A percentile compares a stretch with the other conserved stretches of the same genome.
These are phyloP conservation scores for Debaryomyces maramus DNA, from an alignment of 805 yeast species.

Conservation along the genomic window DNA sequence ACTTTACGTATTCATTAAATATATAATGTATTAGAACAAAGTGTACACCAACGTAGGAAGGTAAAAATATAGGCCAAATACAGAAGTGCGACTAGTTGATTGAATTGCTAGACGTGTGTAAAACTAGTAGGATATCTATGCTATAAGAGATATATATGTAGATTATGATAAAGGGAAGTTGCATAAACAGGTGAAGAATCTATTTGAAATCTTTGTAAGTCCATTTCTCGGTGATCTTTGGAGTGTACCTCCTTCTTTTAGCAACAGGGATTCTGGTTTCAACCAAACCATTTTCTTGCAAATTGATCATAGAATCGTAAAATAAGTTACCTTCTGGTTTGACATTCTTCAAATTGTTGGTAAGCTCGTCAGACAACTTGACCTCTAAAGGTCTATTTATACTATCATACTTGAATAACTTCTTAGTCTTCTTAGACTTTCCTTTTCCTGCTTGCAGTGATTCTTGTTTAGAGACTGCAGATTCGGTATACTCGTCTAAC, in stretches of 20 bases:
- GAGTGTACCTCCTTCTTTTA: conserved; percentile 65
- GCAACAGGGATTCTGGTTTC: conserved; percentile 78
- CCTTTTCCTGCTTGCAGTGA: conserved; percentile 15
- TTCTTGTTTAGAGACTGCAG: conserved; percentile 22
- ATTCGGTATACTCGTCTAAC: conserved; percentile 23
- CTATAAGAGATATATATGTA: background rate
- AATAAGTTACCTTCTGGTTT: conserved; percentile 89
- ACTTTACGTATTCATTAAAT: background rate
- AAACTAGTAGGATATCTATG: no score
- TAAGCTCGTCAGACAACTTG: conserved; percentile 84
- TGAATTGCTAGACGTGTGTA: no score
- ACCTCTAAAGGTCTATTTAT: conserved; percentile 59
- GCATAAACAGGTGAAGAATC: conserved; percentile 3
- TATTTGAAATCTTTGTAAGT: conserved; percentile 84
- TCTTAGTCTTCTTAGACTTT: conserved; percentile 28
- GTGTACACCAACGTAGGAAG: background rate
- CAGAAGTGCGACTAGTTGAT: background rate
- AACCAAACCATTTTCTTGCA: conserved; percentile 83
- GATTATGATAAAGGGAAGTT: background rate
- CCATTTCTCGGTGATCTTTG: conserved; percentile 88
- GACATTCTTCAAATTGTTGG: conserved; percentile 78
- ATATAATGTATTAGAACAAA: background rate
- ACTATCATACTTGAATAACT: conserved; percentile 44
- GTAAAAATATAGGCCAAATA: background rate
- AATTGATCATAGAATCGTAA: conserved; percentile 74